Evolutionary conservation across 1,284 basidiomycete species (phyloP).

Genomic region (Vanrija sp.): DNA sequence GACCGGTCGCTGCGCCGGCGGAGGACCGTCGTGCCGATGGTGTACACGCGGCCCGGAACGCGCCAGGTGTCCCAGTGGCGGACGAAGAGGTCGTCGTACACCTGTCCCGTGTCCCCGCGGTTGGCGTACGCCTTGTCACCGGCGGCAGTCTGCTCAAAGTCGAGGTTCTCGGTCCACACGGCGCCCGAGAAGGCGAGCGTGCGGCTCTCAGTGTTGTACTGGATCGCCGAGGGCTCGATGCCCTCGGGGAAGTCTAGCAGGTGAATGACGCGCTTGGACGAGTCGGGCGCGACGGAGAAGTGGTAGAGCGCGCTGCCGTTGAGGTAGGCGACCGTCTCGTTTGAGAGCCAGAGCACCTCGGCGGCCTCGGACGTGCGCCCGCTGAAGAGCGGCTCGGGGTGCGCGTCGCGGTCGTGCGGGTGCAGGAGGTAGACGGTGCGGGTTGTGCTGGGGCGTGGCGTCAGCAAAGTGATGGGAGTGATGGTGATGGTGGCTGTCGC

Average conservation of each 20-base stretch:
- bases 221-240: constrained; percentile 59
- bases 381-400: constrained; percentile 23
- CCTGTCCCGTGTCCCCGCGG: constrained; percentile 66
- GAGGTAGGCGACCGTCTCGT: constrained; percentile 42
- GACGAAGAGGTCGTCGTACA: constrained; percentile 71
- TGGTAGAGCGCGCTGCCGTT: constrained; percentile 31
- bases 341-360: constrained; percentile 42
- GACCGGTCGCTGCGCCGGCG: constrained; percentile 8
- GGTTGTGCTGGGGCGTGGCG: constrained; percentile 58
- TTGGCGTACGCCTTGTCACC: constrained; percentile 67
- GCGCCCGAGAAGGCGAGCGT: constrained; percentile 62
- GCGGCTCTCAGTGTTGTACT: constrained; percentile 52
- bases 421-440: constrained; percentile 59
- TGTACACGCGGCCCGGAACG: constrained; percentile 60
- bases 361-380: constrained; percentile 16
- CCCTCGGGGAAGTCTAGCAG: constrained; percentile 50
- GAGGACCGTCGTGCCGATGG: constrained; percentile 46
- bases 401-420: neutral
- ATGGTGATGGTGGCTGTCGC: neutral
- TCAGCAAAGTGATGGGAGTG: neutral
- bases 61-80: constrained; percentile 89
- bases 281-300: constrained; percentile 15
- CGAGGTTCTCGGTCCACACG: constrained; percentile 64
- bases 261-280: constrained; percentile 4
- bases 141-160: constrained; percentile 61